phyloP scores from a whole-genome alignment of 495 filamentous ascomycete genomes.

The Hyaloscypha hepaticicola region DNA sequence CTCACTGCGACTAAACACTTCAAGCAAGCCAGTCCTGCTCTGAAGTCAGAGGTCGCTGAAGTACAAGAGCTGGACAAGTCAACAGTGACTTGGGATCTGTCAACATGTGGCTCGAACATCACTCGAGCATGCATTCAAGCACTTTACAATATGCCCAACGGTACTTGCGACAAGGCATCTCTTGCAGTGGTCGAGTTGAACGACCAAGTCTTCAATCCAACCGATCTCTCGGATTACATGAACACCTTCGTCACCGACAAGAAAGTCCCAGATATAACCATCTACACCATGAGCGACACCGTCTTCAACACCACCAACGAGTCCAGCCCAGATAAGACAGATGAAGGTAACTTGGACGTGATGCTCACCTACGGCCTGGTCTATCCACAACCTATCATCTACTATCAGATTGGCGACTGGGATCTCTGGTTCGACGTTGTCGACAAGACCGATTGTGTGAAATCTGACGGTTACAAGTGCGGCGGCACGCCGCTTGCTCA shows the following conservation, averaged over 20 bases:
- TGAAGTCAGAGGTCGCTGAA: neutral
- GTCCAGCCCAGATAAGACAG: neutral
- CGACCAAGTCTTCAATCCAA: neutral
- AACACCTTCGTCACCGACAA: neutral
- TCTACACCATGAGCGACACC: neutral
- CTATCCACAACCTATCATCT: neutral
- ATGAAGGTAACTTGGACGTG: neutral
- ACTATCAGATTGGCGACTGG: neutral
- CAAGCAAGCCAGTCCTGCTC: neutral
- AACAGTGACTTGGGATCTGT: slow-evolving; percentile 27
- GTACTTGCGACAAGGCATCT: slow-evolving; percentile 5
- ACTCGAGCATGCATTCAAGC: slow-evolving; percentile 17
- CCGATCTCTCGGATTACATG: neutral
- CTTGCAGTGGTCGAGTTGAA: slow-evolving; percentile 10
- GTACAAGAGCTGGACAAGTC: neutral
- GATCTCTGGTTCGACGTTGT: slow-evolving; percentile 2
- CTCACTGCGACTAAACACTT: neutral
- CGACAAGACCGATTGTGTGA: neutral
- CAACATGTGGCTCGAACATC: slow-evolving; percentile 9
- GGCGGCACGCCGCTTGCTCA: slow-evolving; percentile 1
- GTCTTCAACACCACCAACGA: neutral
- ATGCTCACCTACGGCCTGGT: neutral
- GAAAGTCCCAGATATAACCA: neutral
- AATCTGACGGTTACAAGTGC: neutral
- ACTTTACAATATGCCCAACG: slow-evolving; percentile 18